Base-by-base conservation (phyloP, 2,329 filamentous ascomycete species). In the Davidsoniella neocaledoniae region DNA sequence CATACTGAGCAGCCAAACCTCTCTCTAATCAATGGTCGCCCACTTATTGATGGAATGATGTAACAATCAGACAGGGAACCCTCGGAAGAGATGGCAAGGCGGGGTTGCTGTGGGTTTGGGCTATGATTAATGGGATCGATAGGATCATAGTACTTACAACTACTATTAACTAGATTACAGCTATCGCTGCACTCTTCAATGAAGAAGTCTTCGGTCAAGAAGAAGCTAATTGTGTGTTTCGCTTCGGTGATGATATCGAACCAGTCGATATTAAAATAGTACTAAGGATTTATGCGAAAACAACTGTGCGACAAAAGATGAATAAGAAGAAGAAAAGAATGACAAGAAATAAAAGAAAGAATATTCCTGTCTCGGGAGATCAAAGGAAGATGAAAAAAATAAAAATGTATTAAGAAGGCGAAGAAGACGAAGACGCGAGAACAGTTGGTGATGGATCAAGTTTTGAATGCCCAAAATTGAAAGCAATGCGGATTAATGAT, bases 291-390 rank as follows among this genome's bases (percentile, higher is more conserved):
- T 25, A 25, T 44, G 10, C 29, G 33, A 19, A 36, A 19, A 49
- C 25, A 26, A 49, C n/a, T 19, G 21, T 19, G 33, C 25, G 25
- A 14, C 21, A 23, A 23, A 23, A 23, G 21, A 23, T 23, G 5
- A 2, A 44, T 29, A 17, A 50, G 12, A 45, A 44, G 38, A 39
- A 48, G 17, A 29, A 43, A 41, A 46, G 33, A 46, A 46, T 16
- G 40, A 39, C 40, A 44, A 49, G 26, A 45, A 25, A 44, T 26
- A 41, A 47, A 50, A 38, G 46, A 41, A 42, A 45, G 48, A 53
- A 17, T 37, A 53, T 25, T 26, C 38, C 21, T 33, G 40, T 25
- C 40, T 29, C 26, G 43, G 16, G 29, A 38, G 17, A 43, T 12
- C 36, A 14, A 44, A 38, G 42, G 42, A 42, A 17, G 36, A 43